phyloP scores from a whole-genome alignment of 495 filamentous ascomycete genomes.

The Amphirosellinia nigrospora region DNA sequence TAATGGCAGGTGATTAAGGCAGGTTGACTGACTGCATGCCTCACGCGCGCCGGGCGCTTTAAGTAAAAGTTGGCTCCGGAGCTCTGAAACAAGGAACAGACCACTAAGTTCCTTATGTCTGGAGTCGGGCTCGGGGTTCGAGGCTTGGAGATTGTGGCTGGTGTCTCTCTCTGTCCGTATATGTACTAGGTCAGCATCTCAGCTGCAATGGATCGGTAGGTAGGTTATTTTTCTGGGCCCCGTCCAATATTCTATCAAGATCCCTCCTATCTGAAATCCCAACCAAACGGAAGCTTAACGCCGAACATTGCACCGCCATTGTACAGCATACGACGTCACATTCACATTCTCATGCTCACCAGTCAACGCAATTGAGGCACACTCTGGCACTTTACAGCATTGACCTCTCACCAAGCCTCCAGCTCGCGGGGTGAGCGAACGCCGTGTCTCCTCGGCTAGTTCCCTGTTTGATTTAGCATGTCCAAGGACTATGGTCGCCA shows the following conservation, averaged over 20 bases:
- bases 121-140: too few relatives aligned
- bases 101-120: too few relatives aligned
- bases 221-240: neutral
- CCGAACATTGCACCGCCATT: neutral
- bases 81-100: neutral
- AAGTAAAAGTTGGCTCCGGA: neutral
- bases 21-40: too few relatives aligned
- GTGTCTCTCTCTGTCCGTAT: neutral
- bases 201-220: neutral
- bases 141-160: conserved; percentile 2
- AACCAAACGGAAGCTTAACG: neutral
- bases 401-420: neutral
- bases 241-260: neutral
- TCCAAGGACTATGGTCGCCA: conserved; percentile 26
- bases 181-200: too few relatives aligned
- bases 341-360: conserved; percentile 7
- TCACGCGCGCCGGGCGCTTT: neutral
- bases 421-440: conserved; percentile 4
- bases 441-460: conserved; percentile 11
- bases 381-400: conserved; percentile 4
- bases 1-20: neutral
- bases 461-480: conserved; percentile 31
- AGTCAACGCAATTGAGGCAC: conserved; percentile 1
- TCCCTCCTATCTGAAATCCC: neutral
- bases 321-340: conserved; percentile 20